Base-by-base conservation (phyloP, 148 eudicot species). In the Amaranthus cruentus region DNA sequence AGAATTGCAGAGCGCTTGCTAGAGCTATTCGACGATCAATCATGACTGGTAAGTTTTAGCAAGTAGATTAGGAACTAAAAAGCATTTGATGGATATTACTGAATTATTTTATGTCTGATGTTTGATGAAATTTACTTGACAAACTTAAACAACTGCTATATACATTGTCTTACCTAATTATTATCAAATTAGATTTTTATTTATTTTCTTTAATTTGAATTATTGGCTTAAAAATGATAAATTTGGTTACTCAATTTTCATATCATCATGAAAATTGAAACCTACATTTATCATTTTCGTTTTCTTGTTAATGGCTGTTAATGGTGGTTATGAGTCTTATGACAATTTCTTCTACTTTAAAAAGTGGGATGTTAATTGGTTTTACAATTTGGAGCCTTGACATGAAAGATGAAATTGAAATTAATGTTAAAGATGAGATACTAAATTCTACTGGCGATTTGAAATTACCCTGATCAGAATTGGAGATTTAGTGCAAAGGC, bases 11-110 rank as follows among this genome's bases (percentile, higher is more conserved):
- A 50, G 38, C 62, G 47, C 13, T 53, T 47, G 61, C 63, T 4
- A 67, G 61, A 64, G n/a, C 44, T 55, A 72, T 51, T 44, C 50
- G 44, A 11, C 54, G 47, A 74, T 13, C 77, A 77, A 49, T 78
- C 75, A 83, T 83, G 89, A 72, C 89, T 79, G 85, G 87, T 86
- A 84, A 59, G 0, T 72, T 73, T 49, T 8, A 43, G 14, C 7
- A 9, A 11, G 0, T 28, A 54, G 15, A 63, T 74, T 66, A 13
- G 38, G 7, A 47, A 74, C 55, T 15, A 5, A 6, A 62, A 38
- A 12, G 5, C 13, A 6, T 28, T 28, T 28, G 38, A 28, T 28
- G 38, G 38, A 28, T 28, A 28, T 63, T 42, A 63, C 12, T 13
- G n/a, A 62, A 13, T 53, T 18, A 65, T 58, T 58, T 50, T 44